Evolutionary conservation across 768 basidiomycete species (phyloP).

Genomic region (Stropharia rugosoannulata): DNA sequence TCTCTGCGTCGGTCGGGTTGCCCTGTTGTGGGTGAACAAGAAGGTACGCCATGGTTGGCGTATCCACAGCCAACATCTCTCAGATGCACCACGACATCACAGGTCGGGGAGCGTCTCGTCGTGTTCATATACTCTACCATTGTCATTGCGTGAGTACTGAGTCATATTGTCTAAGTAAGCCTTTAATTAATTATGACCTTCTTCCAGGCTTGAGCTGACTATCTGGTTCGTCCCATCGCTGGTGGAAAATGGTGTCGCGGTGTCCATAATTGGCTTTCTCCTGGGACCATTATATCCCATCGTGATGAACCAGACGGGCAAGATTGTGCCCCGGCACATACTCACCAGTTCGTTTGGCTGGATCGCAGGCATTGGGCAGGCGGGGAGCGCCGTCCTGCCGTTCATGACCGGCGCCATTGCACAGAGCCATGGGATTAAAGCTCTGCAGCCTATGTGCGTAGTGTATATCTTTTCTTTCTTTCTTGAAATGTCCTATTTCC

Average conservation of each 20-base stretch:
- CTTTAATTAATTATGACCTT: not conserved
- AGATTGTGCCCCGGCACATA: conserved; percentile 70
- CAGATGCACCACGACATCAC: not conserved
- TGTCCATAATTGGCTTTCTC: conserved; percentile 65
- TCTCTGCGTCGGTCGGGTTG: conserved; percentile 54
- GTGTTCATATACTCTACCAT: conserved; percentile 51
- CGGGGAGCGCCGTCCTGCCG: conserved; percentile 70
- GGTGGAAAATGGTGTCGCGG: conserved; percentile 60
- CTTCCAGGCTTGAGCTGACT: conserved; percentile 56
- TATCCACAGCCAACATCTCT: not conserved
- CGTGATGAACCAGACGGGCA: conserved; percentile 67
- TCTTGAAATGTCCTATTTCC: too few relatives aligned
- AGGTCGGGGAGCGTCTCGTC: conserved; percentile 59
- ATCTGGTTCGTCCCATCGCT: conserved; percentile 72
- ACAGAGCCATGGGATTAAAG: conserved; percentile 56
- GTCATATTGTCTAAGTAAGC: not conserved
- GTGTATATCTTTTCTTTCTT: too few relatives aligned
- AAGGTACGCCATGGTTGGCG: conserved; percentile 29
- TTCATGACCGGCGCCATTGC: conserved; percentile 74
- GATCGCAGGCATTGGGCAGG: conserved; percentile 69
- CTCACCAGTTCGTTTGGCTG: conserved; percentile 65
- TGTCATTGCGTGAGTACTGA: conserved; percentile 41
- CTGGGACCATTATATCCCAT: conserved; percentile 80
- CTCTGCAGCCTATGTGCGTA: conserved; percentile 64
- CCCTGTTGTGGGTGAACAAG: conserved; percentile 54